Evolutionary conservation across 306 rosid genomes (phyloP), one percentile per base, ranked within the genome.

Genomic region (Sesbania bispinosa): DNA sequence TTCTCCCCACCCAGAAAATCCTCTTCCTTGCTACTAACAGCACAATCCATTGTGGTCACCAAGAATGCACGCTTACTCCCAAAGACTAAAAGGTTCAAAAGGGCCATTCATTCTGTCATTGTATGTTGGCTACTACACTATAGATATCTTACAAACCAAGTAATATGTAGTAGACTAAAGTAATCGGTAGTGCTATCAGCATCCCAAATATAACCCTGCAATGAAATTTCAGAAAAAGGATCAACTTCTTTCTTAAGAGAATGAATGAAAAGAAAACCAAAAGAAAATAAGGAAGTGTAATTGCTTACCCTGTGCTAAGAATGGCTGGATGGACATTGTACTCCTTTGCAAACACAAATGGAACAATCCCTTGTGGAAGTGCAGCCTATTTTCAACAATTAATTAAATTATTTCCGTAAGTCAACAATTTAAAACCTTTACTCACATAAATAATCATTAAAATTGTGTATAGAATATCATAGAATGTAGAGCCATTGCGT

Each of bases 301-400:
- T 51, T 62, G 79, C 91, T 81, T 65, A 94, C 99, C 39, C 96
- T 11, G 99, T 94, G 82, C 96, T 94, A 1, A 94, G 99, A 82
- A 94, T 89, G 50, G 97, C 81, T 3, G 99, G 99, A 73, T 94
- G 99, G 13, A 94, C 90, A 69, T 94, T 94, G 86, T 94, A 94
- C 79, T 94, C 99, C 77, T 91, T 94, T 16, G 99, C 97, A 85
- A 94, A 94, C 67, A 94, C 99, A 64, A 94, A 94, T 1, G 99
- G 97, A 67, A 94, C 99, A 71, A 94, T 88, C 30, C 99, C 99
- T 85, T 94, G 99, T 2, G 99, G 99, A 71, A 94, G 92, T 10
- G 99, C 97, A 51, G 99, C 99, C 97, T 94, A 55, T 50, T 61
- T 74, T 20, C 62, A 74, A 26, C 58, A 78, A 69, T 66, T 43